These are phyloP conservation scores for Quercus dentata DNA, from an alignment of 306 rosid genomes.

Conservation along the genomic window DNA sequence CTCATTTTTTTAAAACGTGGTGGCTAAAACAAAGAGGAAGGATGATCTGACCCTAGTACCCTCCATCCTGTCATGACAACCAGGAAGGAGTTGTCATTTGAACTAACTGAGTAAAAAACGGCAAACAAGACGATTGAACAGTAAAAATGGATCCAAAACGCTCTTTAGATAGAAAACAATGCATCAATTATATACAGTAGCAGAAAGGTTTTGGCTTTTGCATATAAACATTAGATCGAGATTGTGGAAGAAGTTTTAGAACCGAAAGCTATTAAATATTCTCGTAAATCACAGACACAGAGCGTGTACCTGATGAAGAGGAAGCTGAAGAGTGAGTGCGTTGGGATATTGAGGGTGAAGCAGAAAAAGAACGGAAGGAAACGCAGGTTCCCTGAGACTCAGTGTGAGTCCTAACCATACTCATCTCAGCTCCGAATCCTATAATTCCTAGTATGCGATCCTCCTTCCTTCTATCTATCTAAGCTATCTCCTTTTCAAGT, in stretches of 20 bases:
- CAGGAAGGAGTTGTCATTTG: too few relatives aligned
- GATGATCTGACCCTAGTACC: too few relatives aligned
- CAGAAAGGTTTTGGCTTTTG: neutral
- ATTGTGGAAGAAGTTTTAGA: neutral
- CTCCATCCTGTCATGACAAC: too few relatives aligned
- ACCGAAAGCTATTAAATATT: neutral
- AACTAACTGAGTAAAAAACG: neutral
- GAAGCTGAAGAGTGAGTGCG: slow-evolving; percentile 27
- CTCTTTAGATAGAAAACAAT: neutral
- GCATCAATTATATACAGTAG: neutral
- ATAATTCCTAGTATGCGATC: too few relatives aligned
- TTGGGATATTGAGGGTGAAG: slow-evolving; percentile 31
- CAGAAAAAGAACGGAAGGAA: slow-evolving; percentile 24
- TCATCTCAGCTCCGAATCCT: slow-evolving; percentile 25
- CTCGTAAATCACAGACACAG: neutral
- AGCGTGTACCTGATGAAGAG: slow-evolving; percentile 53
- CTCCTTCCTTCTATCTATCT: too few relatives aligned
- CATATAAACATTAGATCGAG: neutral
- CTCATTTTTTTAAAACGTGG: fast-evolving
- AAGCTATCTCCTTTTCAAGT: neutral
- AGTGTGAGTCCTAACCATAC: slow-evolving; percentile 24
- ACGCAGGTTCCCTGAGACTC: neutral
- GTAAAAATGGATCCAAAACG: slow-evolving; percentile 4
- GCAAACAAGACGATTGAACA: neutral
- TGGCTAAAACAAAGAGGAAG: too few relatives aligned